phyloP scores from a whole-genome alignment of 495 filamentous ascomycete genomes.

The Penicillium pancosmium region DNA sequence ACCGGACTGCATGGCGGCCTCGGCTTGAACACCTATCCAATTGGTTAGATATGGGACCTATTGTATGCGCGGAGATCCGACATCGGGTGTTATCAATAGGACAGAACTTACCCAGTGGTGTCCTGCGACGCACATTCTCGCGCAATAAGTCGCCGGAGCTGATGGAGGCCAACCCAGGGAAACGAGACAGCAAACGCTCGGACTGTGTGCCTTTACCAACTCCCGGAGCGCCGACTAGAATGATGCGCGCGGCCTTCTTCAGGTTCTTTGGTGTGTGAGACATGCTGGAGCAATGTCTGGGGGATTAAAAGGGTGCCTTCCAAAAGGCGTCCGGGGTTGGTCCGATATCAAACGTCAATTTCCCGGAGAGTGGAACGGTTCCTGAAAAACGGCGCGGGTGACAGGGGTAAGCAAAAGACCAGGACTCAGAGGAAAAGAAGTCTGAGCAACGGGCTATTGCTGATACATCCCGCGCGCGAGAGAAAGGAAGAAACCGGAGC shows the following conservation, averaged over 20 bases:
- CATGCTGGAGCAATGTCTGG: slow-evolving; percentile 17
- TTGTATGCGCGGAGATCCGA: not conserved
- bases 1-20: slow-evolving; percentile 81
- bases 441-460: slow-evolving; percentile 10
- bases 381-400: slow-evolving; percentile 12
- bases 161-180: slow-evolving; percentile 86
- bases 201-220: slow-evolving; percentile 94
- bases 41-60: not conserved
- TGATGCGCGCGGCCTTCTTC: slow-evolving; percentile 83
- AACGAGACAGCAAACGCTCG: slow-evolving; percentile 80
- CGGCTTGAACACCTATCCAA: slow-evolving; percentile 77
- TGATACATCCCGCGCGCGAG: slow-evolving; percentile 10
- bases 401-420: not conserved
- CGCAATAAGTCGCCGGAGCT: slow-evolving; percentile 91
- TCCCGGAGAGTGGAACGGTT: slow-evolving; percentile 10
- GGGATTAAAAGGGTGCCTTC: not conserved
- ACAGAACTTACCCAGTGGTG: slow-evolving; percentile 70
- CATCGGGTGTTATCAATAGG: not conserved
- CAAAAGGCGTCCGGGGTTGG: slow-evolving; percentile 4
- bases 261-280: slow-evolving; percentile 52
- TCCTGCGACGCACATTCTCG: slow-evolving; percentile 86
- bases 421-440: not conserved
- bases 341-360: slow-evolving; percentile 13
- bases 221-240: slow-evolving; percentile 92
- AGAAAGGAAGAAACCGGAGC: slow-evolving; percentile 2